Percentiles rank a stretch among this genome's conserved stretches.
Evolutionary conservation across 441 rosid species (phyloP).

Genomic region (Pelargonium cotyledonis): DNA sequence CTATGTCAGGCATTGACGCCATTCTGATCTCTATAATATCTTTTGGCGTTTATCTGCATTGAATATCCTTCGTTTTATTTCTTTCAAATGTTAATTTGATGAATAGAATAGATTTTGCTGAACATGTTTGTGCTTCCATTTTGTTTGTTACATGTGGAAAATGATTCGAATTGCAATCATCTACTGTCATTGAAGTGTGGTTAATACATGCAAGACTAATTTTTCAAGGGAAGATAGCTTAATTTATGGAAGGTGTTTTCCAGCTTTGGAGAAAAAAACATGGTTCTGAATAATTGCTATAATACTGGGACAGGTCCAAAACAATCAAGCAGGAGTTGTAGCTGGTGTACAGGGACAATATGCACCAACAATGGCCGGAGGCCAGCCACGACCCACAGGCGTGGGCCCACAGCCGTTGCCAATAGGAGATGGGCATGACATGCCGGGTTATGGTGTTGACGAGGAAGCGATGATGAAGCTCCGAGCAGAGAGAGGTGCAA

Average conservation of each 20-base stretch:
- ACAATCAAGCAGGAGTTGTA: conserved; percentile 37
- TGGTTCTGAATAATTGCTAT: not conserved
- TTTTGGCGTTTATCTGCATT: no score
- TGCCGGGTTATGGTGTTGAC: conserved; percentile 45
- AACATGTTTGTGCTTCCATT: not conserved
- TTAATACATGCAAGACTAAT: no score
- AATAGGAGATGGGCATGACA: conserved; percentile 40
- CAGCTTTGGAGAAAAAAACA: not conserved
- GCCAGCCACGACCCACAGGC: conserved; percentile 77
- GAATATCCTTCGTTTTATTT: no score
- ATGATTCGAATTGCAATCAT: no score
- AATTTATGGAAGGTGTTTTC: not conserved
- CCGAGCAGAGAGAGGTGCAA: conserved; percentile 63
- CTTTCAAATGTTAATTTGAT: not conserved
- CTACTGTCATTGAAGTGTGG: no score
- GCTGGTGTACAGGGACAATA: conserved; percentile 44
- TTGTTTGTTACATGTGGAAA: not conserved
- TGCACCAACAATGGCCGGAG: conserved; percentile 55
- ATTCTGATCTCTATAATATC: no score
- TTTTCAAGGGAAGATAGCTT: no score
- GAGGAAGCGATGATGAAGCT: conserved; percentile 69
- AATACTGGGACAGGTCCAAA: conserved; percentile 19
- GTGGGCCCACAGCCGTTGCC: conserved; percentile 72
- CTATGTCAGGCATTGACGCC: no score
- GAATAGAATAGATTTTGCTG: not conserved